Evolutionary conservation across 1,139 yeast species (phyloP).

Genomic region (Nadsonia starkeyi-henricii): DNA sequence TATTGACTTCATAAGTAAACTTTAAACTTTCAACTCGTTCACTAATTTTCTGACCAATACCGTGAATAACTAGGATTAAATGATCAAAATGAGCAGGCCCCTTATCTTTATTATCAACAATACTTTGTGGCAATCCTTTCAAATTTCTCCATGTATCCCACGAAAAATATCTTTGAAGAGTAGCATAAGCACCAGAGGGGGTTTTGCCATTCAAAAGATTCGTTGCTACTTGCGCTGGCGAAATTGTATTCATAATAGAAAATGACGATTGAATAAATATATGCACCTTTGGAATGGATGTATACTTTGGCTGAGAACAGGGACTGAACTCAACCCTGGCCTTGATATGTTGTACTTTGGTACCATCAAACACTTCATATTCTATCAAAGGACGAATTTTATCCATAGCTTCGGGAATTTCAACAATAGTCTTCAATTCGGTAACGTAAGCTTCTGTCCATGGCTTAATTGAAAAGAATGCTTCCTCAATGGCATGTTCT

Average conservation of each 20-base stretch:
- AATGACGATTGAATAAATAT: constrained; percentile 11
- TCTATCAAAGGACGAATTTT: constrained; percentile 17
- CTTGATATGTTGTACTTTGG: constrained; percentile 9
- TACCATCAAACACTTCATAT: constrained; percentile 11
- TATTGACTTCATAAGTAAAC: constrained; percentile 75
- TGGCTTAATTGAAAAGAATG: constrained; percentile 19
- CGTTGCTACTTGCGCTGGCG: constrained; percentile 14
- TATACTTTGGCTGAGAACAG: constrained; percentile 6
- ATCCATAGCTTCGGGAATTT: constrained; percentile 22
- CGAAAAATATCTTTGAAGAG: constrained; percentile 17
- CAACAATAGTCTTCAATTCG: constrained; percentile 20
- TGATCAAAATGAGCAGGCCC: constrained; percentile 29
- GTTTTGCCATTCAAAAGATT: constrained; percentile 17
- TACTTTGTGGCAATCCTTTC: constrained; percentile 18
- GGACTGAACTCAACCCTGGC: constrained; percentile 21
- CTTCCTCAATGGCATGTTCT: constrained; percentile 18
- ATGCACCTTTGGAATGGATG: constrained; percentile 2
- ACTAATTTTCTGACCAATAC: constrained; percentile 85
- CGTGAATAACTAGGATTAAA: constrained; percentile 75
- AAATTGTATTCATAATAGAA: constrained; percentile 13
- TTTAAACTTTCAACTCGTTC: constrained; percentile 67
- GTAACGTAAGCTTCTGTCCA: constrained; percentile 22
- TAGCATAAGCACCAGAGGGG: constrained; percentile 18
- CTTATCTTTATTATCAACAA: constrained; percentile 17
- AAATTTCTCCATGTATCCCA: constrained; percentile 20